Evolutionary conservation across 1,284 basidiomycete genomes (phyloP).

Genomic region (Boletus subluridellus): DNA sequence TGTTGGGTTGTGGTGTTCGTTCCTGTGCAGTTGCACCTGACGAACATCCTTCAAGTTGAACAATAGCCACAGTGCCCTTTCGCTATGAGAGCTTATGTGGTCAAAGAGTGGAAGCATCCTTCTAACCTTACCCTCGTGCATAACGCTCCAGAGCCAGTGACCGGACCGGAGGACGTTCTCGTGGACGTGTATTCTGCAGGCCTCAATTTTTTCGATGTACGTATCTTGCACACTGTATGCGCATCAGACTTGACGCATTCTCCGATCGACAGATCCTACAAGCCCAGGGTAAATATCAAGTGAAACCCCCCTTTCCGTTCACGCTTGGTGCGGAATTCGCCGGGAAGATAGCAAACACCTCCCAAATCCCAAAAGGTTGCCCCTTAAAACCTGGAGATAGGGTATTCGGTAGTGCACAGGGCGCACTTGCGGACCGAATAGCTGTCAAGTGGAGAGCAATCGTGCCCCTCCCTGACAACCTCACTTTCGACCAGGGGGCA

Average conservation of each 20-base stretch:
- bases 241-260: neutral
- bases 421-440: conserved; percentile 74
- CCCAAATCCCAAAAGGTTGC: conserved; percentile 82
- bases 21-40: neutral
- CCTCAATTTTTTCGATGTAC: conserved; percentile 78
- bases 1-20: neutral
- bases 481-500: conserved; percentile 67
- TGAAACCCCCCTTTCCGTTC: conserved; percentile 81
- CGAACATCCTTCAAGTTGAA: neutral
- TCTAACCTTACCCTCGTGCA: conserved; percentile 58
- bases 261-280: conserved; percentile 62
- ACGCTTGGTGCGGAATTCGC: conserved; percentile 83
- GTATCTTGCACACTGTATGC: conserved; percentile 16
- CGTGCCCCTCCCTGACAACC: conserved; percentile 58
- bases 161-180: conserved; percentile 60
- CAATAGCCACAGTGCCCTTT: neutral
- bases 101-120: conserved; percentile 72
- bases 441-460: conserved; percentile 50
- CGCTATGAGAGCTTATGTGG: conserved; percentile 76
- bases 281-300: conserved; percentile 85
- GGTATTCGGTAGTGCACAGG: conserved; percentile 86
- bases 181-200: conserved; percentile 79
- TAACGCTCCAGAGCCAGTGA: conserved; percentile 60
- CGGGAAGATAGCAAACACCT: conserved; percentile 69
- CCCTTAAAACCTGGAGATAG: conserved; percentile 79